Evolutionary conservation across 345 rosid species (phyloP), one percentile per base, ranked within the genome.

Genomic region (Brassica carinata): DNA sequence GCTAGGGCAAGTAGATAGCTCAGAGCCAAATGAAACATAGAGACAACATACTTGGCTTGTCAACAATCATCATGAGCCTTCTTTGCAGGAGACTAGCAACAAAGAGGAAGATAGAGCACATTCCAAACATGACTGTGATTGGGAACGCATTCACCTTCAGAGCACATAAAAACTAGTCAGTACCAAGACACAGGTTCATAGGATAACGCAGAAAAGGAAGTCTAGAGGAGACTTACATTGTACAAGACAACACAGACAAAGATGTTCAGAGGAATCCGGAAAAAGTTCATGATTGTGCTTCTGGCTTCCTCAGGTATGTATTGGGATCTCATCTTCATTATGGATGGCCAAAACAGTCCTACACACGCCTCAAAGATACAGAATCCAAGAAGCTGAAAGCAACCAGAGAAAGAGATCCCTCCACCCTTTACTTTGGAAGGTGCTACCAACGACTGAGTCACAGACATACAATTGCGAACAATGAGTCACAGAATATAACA

Each of bases 231-330:
- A 85, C 97, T 58, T 80, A 93, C 99, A 81, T 93, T 96, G 87
- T 96, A 96, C 77, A 96, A 80, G 80, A 96, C 97, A 26, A 96
- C 79, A 64, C 98, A 96, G 72, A 96, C 99, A 78, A 93, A 96
- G 77, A 96, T 87, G 71, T 90, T 96, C 81, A 96, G 92, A 85
- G 99, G 99, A 79, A 96, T 87, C 75, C 99, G 92, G 89, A 93
- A 96, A 80, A 93, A 96, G 87, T 96, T 96, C 99, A 96, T 96
- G 82, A 93, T 96, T 77, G 99, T 96, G 94, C 98, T 93, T 79
- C 99, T 90, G 82, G 99, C 94, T 83, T 96, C 99, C 85, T 96
- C 99, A 0, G 99, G 98, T 71, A 96, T 96, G 87, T 93, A 96
- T 74, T 96, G 99, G 65, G 98, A 93, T 82, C 99, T 88, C 99